Percentiles rank a stretch among this genome's conserved stretches.
phyloP scores from a whole-genome alignment of 164 flowering plant species.

The Cinnamomum micranthum region DNA sequence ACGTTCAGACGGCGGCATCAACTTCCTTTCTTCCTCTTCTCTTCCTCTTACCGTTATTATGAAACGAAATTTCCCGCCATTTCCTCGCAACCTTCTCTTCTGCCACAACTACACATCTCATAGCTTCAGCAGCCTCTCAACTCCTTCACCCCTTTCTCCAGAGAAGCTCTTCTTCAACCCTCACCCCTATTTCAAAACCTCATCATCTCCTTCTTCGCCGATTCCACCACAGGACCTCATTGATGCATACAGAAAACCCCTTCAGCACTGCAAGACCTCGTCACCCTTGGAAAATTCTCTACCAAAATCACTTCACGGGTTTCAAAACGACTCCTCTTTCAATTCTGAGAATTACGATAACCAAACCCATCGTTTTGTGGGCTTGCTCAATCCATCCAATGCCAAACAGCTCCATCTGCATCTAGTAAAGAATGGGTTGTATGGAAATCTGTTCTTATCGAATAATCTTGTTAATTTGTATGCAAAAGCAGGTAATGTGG shows the following conservation, averaged over 20 bases:
- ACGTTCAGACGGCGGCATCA: too few species aligned
- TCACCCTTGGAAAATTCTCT: neutral
- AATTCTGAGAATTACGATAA: conserved; percentile 24
- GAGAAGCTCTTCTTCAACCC: neutral
- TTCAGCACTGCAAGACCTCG: neutral
- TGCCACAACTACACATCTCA: neutral
- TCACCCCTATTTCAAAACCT: neutral
- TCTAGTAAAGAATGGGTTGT: conserved; percentile 48
- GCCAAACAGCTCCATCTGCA: conserved; percentile 48
- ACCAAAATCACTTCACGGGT: neutral
- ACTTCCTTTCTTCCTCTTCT: neutral
- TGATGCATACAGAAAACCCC: neutral
- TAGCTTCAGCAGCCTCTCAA: neutral
- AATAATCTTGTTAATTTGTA: conserved; percentile 63
- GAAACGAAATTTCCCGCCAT: conserved; percentile 3
- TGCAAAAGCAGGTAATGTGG: conserved; percentile 42
- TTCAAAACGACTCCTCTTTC: neutral
- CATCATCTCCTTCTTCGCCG: neutral
- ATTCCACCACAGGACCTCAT: conserved; percentile 9
- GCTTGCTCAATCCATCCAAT: conserved; percentile 26
- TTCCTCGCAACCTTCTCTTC: neutral
- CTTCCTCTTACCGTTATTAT: neutral
- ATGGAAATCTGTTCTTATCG: conserved; percentile 39
- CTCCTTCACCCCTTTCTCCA: neutral
- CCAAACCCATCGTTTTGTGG: conserved; percentile 28